Percentiles rank a stretch among this genome's conserved stretches.
These are phyloP conservation scores for Senna siamea DNA, from an alignment of 306 rosid species.

Conservation along the genomic window DNA sequence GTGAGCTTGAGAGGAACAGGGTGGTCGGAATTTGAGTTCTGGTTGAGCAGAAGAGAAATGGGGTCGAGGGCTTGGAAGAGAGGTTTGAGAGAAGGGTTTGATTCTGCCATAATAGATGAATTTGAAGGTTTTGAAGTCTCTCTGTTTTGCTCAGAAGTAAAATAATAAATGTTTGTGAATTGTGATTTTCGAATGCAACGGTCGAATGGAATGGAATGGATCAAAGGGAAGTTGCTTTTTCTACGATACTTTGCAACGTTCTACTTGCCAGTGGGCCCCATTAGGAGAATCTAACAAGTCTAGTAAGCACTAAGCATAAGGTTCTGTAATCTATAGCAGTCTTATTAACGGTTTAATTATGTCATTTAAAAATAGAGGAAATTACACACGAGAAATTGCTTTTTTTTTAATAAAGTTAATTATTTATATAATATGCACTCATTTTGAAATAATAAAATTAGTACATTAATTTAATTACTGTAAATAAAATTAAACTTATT, in stretches of 20 bases:
- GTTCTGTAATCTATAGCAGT: neutral
- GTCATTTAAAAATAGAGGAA: too few species aligned
- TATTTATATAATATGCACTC: too few species aligned
- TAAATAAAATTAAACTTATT: too few species aligned
- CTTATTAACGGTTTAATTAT: neutral
- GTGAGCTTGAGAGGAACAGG: constrained; percentile 54
- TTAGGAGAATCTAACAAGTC: neutral
- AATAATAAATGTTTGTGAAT: neutral
- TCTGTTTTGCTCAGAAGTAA: constrained; percentile 4
- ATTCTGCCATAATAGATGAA: constrained; percentile 55
- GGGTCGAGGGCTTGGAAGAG: constrained; percentile 75
- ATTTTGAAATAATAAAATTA: too few species aligned
- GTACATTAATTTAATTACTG: too few species aligned
- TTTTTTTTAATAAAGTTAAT: too few species aligned
- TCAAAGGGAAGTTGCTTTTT: constrained; percentile 8
- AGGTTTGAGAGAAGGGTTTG: constrained; percentile 42
- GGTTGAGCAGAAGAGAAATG: constrained; percentile 64
- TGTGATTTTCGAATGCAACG: constrained; percentile 52
- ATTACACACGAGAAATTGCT: too few species aligned
- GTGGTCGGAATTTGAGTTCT: constrained; percentile 45
- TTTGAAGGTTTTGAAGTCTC: constrained; percentile 28
- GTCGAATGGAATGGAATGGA: constrained; percentile 45
- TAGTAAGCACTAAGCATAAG: neutral
- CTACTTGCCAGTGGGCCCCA: constrained; percentile 37
- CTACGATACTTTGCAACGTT: constrained; percentile 49